These are phyloP conservation scores for Knufia petricola DNA, from an alignment of 2,329 filamentous ascomycete species.

Conservation along the genomic window DNA sequence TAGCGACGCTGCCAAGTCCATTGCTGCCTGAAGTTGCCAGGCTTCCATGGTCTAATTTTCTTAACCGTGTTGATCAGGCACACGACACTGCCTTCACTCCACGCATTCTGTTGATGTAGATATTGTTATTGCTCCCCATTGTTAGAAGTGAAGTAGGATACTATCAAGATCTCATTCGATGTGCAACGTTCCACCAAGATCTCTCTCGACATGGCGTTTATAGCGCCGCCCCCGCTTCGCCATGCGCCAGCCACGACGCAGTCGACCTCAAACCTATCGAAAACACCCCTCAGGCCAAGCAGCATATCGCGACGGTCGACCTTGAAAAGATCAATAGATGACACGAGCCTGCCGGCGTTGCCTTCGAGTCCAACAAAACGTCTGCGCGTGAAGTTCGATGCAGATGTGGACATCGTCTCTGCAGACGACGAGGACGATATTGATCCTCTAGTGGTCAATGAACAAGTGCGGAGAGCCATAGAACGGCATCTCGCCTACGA, in stretches of 20 bases:
- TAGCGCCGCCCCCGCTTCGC: constrained; percentile 18
- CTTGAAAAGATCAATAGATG: constrained; percentile 22
- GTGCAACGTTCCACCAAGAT: too few relatives aligned
- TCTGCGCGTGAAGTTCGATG: constrained; percentile 35
- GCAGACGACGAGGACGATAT: constrained; percentile 23
- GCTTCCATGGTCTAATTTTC: too few relatives aligned
- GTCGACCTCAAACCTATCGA: neutral
- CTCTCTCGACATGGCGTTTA: constrained; percentile 18
- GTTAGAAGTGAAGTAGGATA: too few relatives aligned
- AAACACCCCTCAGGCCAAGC: neutral
- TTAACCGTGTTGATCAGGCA: neutral
- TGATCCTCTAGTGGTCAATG: constrained; percentile 40
- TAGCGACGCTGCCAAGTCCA: too few relatives aligned
- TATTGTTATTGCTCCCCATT: too few relatives aligned
- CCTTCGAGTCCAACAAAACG: constrained; percentile 32
- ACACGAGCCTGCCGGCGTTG: constrained; percentile 16
- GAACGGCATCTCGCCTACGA: constrained; percentile 45
- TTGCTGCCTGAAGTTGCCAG: too few relatives aligned
- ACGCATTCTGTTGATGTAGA: too few relatives aligned
- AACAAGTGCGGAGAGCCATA: constrained; percentile 52
- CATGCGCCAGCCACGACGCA: constrained; percentile 12
- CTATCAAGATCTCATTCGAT: neutral
- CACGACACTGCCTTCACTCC: neutral
- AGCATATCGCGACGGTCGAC: constrained; percentile 13
- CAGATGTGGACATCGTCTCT: constrained; percentile 28